Conservation (phyloP, 2,329 filamentous ascomycete genomes). For the Escovopsis sp. region DNA sequence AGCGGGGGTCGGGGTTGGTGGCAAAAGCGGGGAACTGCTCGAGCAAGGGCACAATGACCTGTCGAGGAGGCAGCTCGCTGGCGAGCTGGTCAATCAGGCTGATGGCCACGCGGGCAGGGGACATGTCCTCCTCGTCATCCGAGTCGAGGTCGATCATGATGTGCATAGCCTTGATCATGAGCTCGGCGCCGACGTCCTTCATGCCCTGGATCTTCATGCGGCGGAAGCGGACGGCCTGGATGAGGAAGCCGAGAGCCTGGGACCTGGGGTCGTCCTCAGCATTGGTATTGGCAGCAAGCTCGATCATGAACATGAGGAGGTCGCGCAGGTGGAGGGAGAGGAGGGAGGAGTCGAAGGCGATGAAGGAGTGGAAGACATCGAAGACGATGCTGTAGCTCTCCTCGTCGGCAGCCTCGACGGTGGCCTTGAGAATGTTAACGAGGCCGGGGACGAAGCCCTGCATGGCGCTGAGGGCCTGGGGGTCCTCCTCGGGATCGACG, state of each 20-base stretch:
- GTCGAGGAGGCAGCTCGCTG: constrained; percentile 76
- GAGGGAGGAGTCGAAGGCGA: constrained; percentile 77
- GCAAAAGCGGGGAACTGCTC: constrained; percentile 76
- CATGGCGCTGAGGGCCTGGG: constrained; percentile 56
- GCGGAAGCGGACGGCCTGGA: constrained; percentile 81
- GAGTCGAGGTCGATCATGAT: constrained; percentile 82
- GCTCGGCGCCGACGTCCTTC: constrained; percentile 65
- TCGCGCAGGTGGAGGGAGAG: constrained; percentile 78
- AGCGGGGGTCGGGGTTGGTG: constrained; percentile 55
- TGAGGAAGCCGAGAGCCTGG: constrained; percentile 85
- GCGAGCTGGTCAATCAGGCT: constrained; percentile 81
- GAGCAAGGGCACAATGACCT: constrained; percentile 85
- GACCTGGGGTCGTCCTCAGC: constrained; percentile 74
- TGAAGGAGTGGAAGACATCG: constrained; percentile 90
- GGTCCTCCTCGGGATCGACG: constrained; percentile 75
- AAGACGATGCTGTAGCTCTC: constrained; percentile 83
- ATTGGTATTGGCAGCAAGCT: constrained; percentile 61
- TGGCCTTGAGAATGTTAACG: constrained; percentile 77
- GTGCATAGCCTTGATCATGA: constrained; percentile 77
- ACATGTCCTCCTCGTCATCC: constrained; percentile 61
- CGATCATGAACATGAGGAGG: constrained; percentile 85
- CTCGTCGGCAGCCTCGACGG: constrained; percentile 67
- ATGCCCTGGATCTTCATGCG: constrained; percentile 92
- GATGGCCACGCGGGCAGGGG: constrained; percentile 71
- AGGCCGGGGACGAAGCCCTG: constrained; percentile 72